Base-by-base conservation (phyloP, 495 filamentous ascomycete genomes). In the Penicillium paxilli region DNA sequence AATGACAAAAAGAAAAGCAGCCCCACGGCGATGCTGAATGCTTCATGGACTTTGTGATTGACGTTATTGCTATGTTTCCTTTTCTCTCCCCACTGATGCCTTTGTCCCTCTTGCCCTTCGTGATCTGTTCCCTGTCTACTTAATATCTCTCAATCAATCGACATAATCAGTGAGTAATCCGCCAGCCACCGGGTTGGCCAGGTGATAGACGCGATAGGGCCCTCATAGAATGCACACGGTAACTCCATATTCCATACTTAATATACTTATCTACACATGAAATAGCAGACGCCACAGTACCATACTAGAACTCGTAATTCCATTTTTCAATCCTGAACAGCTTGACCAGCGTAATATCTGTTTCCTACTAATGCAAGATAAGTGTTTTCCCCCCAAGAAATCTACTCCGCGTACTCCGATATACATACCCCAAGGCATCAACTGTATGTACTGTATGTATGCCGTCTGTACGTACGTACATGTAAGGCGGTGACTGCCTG, bases 401-500 rank as follows among this genome's bases (percentile, higher is more conserved):
- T n/a, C n/a, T n/a, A n/a, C n/a, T n/a, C n/a, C n/a, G n/a, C n/a
- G n/a, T n/a, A n/a, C n/a, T n/a, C n/a, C n/a, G n/a, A n/a, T 47
- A 22, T 49, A 24, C 21, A 28, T 51, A 16, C 2, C 22, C 38
- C 9, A 10, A 47, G 21, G 28, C 10, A 40, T 22, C 4, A 19
- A 21, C 47, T 12, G 3, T 30, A 30, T 8, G 25, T 28, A 28
- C 25, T n/a, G 10, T 21, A 22, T 42, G 37, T 41, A 4, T 11
- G 26, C 19, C 45, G 32, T 35, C 6, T 22, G 24, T 28, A 45
- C 12, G 12, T 21, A 14, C 22, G 14, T 21, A 40, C 32, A 37
- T 30, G 53, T 54, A 65, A 59, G 63, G 64, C 64, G 64, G 64
- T 67, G 64, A 67, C 64, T n/a, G n/a, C 57, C 37, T 67, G 61